A percentile compares a stretch with the other conserved stretches of the same genome.
phyloP scores from a whole-genome alignment of 192 early-diverging fungal species.

The Backusella mclennaniae region DNA sequence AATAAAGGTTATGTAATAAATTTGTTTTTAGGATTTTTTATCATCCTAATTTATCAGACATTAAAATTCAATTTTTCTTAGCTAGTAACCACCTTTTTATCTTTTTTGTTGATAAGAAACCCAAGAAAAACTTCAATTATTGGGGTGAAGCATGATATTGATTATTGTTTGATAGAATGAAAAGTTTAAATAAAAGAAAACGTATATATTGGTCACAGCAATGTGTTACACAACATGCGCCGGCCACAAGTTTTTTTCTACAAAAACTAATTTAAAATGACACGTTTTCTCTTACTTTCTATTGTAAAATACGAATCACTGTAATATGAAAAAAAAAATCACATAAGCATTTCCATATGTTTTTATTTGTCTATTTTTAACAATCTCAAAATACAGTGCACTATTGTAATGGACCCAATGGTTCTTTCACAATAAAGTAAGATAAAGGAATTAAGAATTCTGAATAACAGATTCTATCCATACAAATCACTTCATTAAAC shows the following conservation, averaged over 20 bases:
- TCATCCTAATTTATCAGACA: too few species aligned
- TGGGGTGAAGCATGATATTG: not conserved
- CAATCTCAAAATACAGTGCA: too few species aligned
- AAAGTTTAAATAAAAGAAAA: not conserved
- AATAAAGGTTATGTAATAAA: too few species aligned
- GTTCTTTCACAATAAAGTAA: too few species aligned
- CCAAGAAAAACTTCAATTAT: not conserved
- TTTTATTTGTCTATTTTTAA: not conserved
- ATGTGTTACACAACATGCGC: not conserved
- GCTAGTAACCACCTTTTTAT: not conserved
- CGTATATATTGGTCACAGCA: not conserved
- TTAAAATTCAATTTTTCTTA: not conserved
- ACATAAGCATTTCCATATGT: not conserved
- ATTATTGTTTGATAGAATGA: too few species aligned
- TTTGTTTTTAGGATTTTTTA: not conserved
- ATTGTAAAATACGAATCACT: not conserved
- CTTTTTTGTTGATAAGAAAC: not conserved
- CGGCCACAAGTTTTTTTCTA: not conserved
- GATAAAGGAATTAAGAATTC: too few species aligned
- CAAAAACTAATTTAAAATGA: not conserved
- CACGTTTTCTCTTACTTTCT: not conserved
- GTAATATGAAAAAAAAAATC: not conserved
- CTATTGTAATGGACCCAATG: too few species aligned
- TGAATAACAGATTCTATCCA: not conserved
- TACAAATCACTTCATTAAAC: not conserved